These are phyloP conservation scores for Zea mays DNA, from an alignment of 176 grass and related monocot species.

Conservation along the genomic window DNA sequence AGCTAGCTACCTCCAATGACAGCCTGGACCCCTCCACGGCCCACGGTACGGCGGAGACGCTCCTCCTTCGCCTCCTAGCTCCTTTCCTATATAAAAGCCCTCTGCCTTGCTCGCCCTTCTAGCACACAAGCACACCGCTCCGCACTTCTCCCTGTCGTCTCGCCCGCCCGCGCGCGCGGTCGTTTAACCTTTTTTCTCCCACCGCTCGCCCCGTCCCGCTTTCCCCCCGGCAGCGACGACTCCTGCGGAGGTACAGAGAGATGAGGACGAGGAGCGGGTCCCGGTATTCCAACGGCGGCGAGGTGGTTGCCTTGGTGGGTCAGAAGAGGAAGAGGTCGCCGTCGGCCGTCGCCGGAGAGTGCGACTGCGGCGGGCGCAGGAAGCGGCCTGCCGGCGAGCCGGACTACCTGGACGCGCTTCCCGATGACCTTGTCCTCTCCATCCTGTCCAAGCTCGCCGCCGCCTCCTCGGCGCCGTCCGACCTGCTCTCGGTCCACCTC, in stretches of 20 bases:
- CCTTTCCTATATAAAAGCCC: conserved; percentile 27
- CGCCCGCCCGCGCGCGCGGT: not conserved
- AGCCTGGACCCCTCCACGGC: too few relatives aligned
- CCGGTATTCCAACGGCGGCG: conserved; percentile 23
- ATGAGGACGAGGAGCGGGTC: conserved; percentile 67
- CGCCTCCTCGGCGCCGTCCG: conserved; percentile 48
- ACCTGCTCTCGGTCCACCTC: conserved; percentile 59
- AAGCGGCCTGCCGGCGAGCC: conserved; percentile 12
- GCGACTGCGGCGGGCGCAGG: not conserved
- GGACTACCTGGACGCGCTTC: conserved; percentile 59
- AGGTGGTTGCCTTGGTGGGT: not conserved
- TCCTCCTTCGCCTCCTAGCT: too few relatives aligned
- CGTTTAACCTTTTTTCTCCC: not conserved
- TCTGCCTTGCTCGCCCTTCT: not conserved
- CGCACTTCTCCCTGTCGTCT: not conserved
- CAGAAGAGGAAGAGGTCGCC: conserved; percentile 14
- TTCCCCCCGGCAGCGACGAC: not conserved
- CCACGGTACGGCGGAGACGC: too few relatives aligned
- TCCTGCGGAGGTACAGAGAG: not conserved
- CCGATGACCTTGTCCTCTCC: conserved; percentile 67
- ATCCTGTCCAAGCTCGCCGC: conserved; percentile 63
- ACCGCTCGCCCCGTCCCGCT: too few relatives aligned
- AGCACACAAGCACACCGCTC: not conserved
- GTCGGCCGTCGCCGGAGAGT: conserved; percentile 29
- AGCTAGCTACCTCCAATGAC: too few relatives aligned